phyloP scores from a whole-genome alignment of 1,139 yeast genomes.

The Suhomyces yuchorum region DNA sequence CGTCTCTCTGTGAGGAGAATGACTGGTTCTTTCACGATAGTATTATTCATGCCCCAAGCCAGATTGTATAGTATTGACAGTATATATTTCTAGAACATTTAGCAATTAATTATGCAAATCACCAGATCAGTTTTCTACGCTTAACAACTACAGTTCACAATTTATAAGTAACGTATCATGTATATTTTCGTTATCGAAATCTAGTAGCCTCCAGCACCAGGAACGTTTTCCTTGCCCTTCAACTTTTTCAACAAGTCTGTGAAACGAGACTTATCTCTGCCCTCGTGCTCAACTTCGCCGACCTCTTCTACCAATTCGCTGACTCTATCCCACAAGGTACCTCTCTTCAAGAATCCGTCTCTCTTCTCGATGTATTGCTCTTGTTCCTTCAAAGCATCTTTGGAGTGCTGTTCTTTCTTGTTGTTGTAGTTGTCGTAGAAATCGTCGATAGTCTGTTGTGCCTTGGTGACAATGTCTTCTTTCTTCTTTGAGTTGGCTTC shows the following conservation, averaged over 20 bases:
- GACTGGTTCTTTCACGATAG: no score
- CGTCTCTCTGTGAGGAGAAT: no score
- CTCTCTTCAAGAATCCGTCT: slow-evolving; percentile 74
- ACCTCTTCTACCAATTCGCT: slow-evolving; percentile 48
- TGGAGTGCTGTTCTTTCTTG: slow-evolving; percentile 75
- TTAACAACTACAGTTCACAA: no score
- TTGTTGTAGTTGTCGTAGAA: slow-evolving; percentile 90
- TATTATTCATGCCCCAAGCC: no score
- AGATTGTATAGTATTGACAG: not conserved
- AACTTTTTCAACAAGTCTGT: slow-evolving; percentile 29
- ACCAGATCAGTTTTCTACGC: no score
- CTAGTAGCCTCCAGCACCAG: slow-evolving; percentile 33
- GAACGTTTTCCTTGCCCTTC: slow-evolving; percentile 33
- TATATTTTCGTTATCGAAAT: not conserved
- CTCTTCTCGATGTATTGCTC: slow-evolving; percentile 74
- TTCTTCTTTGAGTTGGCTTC: slow-evolving; percentile 67
- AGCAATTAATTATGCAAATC: no score
- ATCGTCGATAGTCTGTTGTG: slow-evolving; percentile 87
- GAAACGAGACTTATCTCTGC: slow-evolving; percentile 30
- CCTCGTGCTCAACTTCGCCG: slow-evolving; percentile 33
- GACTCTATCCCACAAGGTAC: slow-evolving; percentile 89
- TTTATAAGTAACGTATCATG: slow-evolving; percentile 1
- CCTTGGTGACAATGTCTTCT: slow-evolving; percentile 69
- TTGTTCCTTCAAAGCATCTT: slow-evolving; percentile 65
- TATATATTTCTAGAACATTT: not conserved